A percentile compares a stretch with the other conserved stretches of the same genome.
Evolutionary conservation across 768 basidiomycete species (phyloP).

Genomic region (Pleurotus eryngii): DNA sequence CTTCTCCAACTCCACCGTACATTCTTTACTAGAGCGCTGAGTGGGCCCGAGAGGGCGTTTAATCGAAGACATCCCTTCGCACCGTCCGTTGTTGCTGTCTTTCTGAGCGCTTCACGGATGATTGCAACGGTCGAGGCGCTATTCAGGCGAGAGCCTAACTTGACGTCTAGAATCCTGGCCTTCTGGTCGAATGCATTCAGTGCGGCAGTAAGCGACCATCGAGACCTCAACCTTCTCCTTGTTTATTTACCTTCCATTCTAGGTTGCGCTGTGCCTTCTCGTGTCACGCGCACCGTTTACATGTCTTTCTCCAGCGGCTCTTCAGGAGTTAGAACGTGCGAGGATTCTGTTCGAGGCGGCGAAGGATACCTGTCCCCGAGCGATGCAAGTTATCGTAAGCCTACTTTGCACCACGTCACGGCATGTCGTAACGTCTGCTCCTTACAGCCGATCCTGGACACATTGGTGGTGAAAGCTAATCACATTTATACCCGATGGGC

Average conservation of each 20-base stretch:
- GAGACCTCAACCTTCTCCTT: not conserved
- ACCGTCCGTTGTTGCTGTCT: slow-evolving; percentile 67
- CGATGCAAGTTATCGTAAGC: slow-evolving; percentile 44
- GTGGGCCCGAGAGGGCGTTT: slow-evolving; percentile 53
- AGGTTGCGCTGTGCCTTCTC: slow-evolving; percentile 51
- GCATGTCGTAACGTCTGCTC: slow-evolving; percentile 6
- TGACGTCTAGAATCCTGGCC: slow-evolving; percentile 51
- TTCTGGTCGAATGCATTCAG: slow-evolving; percentile 56
- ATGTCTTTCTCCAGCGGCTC: slow-evolving; percentile 57
- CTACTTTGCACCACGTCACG: not conserved
- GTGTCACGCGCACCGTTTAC: slow-evolving; percentile 68
- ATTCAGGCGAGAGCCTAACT: slow-evolving; percentile 53
- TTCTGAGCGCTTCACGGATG: slow-evolving; percentile 60
- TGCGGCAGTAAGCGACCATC: slow-evolving; percentile 37
- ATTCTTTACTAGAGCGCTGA: slow-evolving; percentile 65
- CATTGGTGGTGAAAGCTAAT: slow-evolving; percentile 50
- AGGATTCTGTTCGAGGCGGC: slow-evolving; percentile 42
- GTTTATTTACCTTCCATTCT: slow-evolving; percentile 9
- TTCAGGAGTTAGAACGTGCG: slow-evolving; percentile 57
- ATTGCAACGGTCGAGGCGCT: slow-evolving; percentile 57
- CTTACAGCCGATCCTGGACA: slow-evolving; percentile 42
- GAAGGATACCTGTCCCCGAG: slow-evolving; percentile 42
- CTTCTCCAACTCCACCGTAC: slow-evolving; percentile 64
- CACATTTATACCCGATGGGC: slow-evolving; percentile 47
- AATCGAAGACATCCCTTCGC: slow-evolving; percentile 63